Conservation (phyloP, 2,329 filamentous ascomycete species). For the Daldinia sp. region DNA sequence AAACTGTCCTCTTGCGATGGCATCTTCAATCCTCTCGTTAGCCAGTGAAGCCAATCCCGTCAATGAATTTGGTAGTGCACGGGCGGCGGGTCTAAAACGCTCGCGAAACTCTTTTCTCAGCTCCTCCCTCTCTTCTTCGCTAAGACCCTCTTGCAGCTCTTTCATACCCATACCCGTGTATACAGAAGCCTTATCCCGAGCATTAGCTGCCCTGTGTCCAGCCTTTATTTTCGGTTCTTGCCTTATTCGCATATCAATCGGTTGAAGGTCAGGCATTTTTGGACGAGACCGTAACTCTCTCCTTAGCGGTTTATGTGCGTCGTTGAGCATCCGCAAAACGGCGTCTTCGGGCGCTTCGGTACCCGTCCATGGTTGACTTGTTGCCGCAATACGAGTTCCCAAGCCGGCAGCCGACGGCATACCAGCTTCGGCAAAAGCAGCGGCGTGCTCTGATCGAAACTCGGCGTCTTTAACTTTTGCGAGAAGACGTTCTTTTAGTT, state of each 20-base stretch:
- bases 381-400: constrained; percentile 76
- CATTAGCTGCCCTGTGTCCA: constrained; percentile 64
- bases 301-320: constrained; percentile 78
- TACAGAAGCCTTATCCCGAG: constrained; percentile 67
- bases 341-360: constrained; percentile 79
- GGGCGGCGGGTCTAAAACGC: constrained; percentile 78
- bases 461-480: constrained; percentile 67
- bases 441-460: constrained; percentile 64
- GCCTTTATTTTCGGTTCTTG: constrained; percentile 55
- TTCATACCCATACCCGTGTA: constrained; percentile 65
- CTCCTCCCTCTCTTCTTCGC: constrained; percentile 78
- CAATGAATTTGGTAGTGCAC: constrained; percentile 80
- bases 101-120: constrained; percentile 81
- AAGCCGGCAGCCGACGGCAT: constrained; percentile 71
- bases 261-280: constrained; percentile 57
- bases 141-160: constrained; percentile 66
- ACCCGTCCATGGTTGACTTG: constrained; percentile 80
- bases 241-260: constrained; percentile 66
- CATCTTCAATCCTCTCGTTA: constrained; percentile 91
- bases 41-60: constrained; percentile 84
- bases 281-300: constrained; percentile 61
- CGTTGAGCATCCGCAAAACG: constrained; percentile 85
- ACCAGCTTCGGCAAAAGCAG: constrained; percentile 62
- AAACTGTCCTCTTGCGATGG: constrained; percentile 92
- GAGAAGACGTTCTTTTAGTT: constrained; percentile 69